Evolutionary conservation across 805 yeast species (phyloP), one percentile per base, ranked within the genome.

Genomic region (Cyberlindnera mississippiensis): DNA sequence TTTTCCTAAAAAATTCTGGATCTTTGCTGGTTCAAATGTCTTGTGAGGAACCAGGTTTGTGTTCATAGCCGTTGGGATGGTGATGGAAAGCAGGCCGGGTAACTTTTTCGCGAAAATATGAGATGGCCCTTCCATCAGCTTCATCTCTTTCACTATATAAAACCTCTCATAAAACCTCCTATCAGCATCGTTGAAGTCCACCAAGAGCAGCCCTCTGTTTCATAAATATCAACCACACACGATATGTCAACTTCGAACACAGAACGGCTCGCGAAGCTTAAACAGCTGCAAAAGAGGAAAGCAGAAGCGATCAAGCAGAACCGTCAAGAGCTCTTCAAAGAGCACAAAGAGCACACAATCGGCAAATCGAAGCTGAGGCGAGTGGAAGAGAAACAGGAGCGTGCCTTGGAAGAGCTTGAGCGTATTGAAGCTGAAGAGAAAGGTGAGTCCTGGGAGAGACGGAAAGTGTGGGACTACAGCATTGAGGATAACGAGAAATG

Each of bases 401-500:
- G 56, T 19, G 76, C 72, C 3, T 61, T 64, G 33, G 59, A 61
- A 10, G 73, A 69, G 42, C 52, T 64, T 3, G 68, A 67, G 3
- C 60, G 61, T 47, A 19, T 48, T 0, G 53, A 50, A 19, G 24
- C 40, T 0, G 38, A 55, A 27, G 68, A 64, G 11, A 53, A 52
- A 11, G 75, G 73, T 1, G 68, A 64, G 30, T 68, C 68, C 39
- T 61, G 53, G 37, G 74, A 69, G 31, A 61, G 77, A 19, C 55
- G 62, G 41, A 64, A 69, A 40, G 75, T 70, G 37, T 66, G 75
- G 73, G 75, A 75, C 41, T 76, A 77, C 62, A 72, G 85, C 0
- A 71, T 82, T 5, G 84, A 78, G 40, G 85, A 85, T 40, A 71
- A 78, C 42, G 84, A 80, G 48, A 64, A 66, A 40, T 83, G 89